phyloP scores from a whole-genome alignment of 2,329 filamentous ascomycete genomes.

The Gaeumannomyces sp. region DNA sequence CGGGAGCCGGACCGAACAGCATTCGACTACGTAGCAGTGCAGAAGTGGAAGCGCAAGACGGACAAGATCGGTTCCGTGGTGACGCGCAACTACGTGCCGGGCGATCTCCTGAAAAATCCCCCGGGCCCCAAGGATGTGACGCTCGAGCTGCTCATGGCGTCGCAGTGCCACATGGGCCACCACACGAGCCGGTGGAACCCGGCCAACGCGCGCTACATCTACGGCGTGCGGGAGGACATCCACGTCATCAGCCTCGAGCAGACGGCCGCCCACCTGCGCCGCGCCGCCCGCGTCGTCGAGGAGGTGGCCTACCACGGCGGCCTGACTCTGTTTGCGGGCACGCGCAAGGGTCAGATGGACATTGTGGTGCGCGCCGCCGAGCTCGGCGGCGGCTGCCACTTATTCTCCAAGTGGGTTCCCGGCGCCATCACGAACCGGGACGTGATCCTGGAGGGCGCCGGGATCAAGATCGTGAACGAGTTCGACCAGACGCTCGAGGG shows the following conservation, averaged over 20 bases:
- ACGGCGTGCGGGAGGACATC: constrained; percentile 77
- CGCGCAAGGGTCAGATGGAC: constrained; percentile 71
- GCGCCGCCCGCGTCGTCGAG: constrained; percentile 86
- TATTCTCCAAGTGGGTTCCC: constrained; percentile 90
- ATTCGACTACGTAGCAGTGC: constrained; percentile 28
- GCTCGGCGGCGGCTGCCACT: constrained; percentile 71
- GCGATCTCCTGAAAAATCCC: constrained; percentile 62
- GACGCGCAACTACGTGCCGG: constrained; percentile 54
- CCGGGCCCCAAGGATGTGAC: constrained; percentile 75
- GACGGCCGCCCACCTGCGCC: constrained; percentile 82
- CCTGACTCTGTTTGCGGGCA: constrained; percentile 86
- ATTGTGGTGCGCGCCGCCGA: constrained; percentile 76
- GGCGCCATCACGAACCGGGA: constrained; percentile 90
- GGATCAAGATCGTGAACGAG: constrained; percentile 70
- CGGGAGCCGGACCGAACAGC: constrained; percentile 22
- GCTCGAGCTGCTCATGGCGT: constrained; percentile 82
- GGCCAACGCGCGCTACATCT: constrained; percentile 88
- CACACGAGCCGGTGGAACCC: constrained; percentile 91
- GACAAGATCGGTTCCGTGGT: constrained; percentile 42
- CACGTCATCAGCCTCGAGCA: constrained; percentile 91
- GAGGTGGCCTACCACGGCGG: constrained; percentile 79
- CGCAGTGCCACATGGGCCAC: constrained; percentile 86
- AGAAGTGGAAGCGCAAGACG: constrained; percentile 39
- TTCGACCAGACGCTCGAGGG: constrained; percentile 53
- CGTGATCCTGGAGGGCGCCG: constrained; percentile 69